Base-by-base conservation (phyloP, 2,329 filamentous ascomycete species). In the Didymella sp. region DNA sequence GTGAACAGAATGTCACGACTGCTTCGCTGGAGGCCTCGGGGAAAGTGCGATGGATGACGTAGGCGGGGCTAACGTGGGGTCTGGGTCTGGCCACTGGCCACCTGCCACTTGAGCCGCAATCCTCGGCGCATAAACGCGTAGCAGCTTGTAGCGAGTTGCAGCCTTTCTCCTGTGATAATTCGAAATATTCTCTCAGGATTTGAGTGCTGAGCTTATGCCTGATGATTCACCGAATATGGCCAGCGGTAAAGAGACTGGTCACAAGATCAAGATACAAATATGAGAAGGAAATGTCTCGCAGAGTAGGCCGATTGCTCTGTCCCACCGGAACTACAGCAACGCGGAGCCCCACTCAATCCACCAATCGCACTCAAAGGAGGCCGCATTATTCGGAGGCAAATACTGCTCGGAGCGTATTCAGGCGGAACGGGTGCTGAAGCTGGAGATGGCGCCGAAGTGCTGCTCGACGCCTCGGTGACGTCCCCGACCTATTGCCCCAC, bases 401-500 rank as follows among this genome's bases (percentile, higher is more conserved):
- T n/a, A 19, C 7, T 24, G 17, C 48, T 45, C 44, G 30, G 47
- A 42, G 33, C 42, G 33, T 19, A 8, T 31, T 42, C n/a, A 27
- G 17, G 38, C 54, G 54, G 43, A 44, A 52, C 37, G 24, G 37
- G 47, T 51, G 54, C 48, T 52, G 4, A 40, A 50, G 41, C 43
- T 33, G 51, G 51, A 51, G 47, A 64, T 51, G 50, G 52, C 51
- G 56, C 61, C 63, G 61, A 53, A 58, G 50, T 25, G 41, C 49
- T 54, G 61, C 49, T 60, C 17, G 44, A 33, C n/a, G 24, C 31
- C 57, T 66, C 64, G 57, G 64, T 59, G 61, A 63, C 56, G 60
- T 56, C 57, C 21, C 63, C 59, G 61, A 67, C 59, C 59, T 59
- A 53, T 62, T 53, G 62, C 50, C 50, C 56, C 51, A 56, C 54